Percentiles rank a stretch among this genome's conserved stretches.
Evolutionary conservation across 108 stramenopile species (phyloP).

Genomic region (Nannochloropsis gaditana): DNA sequence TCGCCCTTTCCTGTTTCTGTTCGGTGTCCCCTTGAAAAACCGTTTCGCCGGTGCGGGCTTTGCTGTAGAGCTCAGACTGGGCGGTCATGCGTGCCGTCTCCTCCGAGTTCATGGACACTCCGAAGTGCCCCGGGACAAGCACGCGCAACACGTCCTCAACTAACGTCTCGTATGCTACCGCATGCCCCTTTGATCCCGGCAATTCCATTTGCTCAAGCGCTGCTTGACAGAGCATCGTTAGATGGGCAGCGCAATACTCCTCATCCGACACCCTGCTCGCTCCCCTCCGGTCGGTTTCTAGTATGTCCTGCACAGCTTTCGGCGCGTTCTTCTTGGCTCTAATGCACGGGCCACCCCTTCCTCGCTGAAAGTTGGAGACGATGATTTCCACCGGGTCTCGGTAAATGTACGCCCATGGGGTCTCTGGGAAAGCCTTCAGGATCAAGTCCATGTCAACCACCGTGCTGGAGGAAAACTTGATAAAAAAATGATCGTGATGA

Average conservation of each 20-base stretch:
- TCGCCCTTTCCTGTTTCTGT: conserved; percentile 30
- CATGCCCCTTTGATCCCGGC: conserved; percentile 15
- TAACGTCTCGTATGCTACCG: conserved; percentile 47
- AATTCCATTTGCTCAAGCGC: neutral
- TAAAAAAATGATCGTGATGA: conserved; percentile 66
- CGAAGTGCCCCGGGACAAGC: conserved; percentile 21
- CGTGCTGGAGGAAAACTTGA: conserved; percentile 75
- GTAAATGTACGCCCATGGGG: conserved; percentile 87
- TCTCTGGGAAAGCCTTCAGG: conserved; percentile 70
- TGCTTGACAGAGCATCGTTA: conserved; percentile 36
- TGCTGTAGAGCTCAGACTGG: conserved; percentile 29
- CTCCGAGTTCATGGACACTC: conserved; percentile 3
- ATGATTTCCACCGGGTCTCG: conserved; percentile 90
- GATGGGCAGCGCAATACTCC: conserved; percentile 52
- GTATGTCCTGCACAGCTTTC: conserved; percentile 21
- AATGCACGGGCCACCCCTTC: conserved; percentile 32
- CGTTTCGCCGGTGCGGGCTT: conserved; percentile 21
- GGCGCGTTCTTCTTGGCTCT: conserved; percentile 39
- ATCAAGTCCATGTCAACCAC: conserved; percentile 26
- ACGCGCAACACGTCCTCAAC: conserved; percentile 28
- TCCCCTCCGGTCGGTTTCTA: neutral
- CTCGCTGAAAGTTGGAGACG: conserved; percentile 48
- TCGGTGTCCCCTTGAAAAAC: conserved; percentile 26
- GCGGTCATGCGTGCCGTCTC: neutral
- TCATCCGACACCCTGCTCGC: conserved; percentile 29